Percentiles rank a stretch among this genome's conserved stretches.
Conservation (phyloP, 768 basidiomycete species). For the Russula griseocarnosa region DNA sequence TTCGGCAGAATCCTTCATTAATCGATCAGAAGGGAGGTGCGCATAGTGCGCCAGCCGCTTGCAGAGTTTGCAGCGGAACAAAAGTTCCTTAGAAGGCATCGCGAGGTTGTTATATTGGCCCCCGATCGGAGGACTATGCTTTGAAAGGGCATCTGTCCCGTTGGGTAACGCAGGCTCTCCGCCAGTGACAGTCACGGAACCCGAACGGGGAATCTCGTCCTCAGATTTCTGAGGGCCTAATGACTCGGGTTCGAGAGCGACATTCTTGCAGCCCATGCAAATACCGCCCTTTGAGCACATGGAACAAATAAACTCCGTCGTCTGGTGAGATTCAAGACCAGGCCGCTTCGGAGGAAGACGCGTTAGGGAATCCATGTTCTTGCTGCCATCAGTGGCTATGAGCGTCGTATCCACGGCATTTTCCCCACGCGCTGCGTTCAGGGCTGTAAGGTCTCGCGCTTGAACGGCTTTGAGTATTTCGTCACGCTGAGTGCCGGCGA, state of each 20-base stretch:
- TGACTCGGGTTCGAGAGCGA: constrained; percentile 48
- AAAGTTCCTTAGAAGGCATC: constrained; percentile 40
- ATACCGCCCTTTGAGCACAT: constrained; percentile 68
- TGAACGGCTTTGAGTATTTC: constrained; percentile 68
- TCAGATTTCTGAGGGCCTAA: constrained; percentile 1
- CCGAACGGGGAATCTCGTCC: background rate
- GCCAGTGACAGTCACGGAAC: background rate
- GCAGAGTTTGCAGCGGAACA: constrained; percentile 83
- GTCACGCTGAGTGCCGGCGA: constrained; percentile 59
- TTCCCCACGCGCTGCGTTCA: constrained; percentile 34
- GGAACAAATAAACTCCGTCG: constrained; percentile 76
- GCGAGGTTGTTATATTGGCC: background rate
- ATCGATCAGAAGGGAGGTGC: constrained; percentile 52
- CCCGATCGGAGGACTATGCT: background rate
- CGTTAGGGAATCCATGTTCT: background rate
- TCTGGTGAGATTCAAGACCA: constrained; percentile 41
- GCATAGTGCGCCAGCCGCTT: constrained; percentile 79
- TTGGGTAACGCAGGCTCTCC: background rate
- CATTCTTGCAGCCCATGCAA: constrained; percentile 72
- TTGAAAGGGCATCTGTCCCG: background rate
- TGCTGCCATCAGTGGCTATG: background rate
- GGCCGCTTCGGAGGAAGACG: constrained; percentile 14
- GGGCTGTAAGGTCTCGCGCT: constrained; percentile 45
- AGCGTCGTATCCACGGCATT: background rate
- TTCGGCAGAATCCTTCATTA: constrained; percentile 34